These are phyloP conservation scores for Parascedosporium putredinis DNA, from an alignment of 2,329 filamentous ascomycete genomes.

Conservation along the genomic window DNA sequence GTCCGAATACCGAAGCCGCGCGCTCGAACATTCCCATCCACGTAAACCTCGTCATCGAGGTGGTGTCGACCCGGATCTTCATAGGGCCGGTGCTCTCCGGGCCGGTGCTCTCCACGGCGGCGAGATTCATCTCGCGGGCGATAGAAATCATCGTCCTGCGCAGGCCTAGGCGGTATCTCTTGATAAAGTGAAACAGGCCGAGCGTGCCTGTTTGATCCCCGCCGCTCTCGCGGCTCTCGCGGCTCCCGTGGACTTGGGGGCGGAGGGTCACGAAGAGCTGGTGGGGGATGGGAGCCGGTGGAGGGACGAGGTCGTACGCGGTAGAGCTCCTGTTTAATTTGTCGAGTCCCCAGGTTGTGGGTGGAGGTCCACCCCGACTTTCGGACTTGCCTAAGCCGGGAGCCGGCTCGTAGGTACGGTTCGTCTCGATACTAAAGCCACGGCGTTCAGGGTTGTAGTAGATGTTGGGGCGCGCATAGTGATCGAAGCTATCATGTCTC, in stretches of 20 bases:
- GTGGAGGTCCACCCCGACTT: conserved; percentile 46
- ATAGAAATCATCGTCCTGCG: conserved; percentile 37
- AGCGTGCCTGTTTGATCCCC: conserved; percentile 16
- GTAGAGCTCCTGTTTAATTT: conserved; percentile 42
- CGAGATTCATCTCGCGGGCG: conserved; percentile 38
- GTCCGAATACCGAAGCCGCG: conserved; percentile 45
- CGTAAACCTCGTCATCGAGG: conserved; percentile 15
- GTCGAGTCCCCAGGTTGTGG: conserved; percentile 60
- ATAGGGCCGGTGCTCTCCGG: too few species aligned
- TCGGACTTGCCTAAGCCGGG: conserved; percentile 22
- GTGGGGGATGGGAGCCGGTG: conserved; percentile 29
- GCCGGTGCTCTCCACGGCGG: conserved; percentile 29
- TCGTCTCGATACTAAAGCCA: conserved; percentile 35
- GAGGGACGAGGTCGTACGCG: conserved; percentile 37
- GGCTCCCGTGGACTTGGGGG: not conserved
- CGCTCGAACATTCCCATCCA: conserved; percentile 26
- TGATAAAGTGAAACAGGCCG: conserved; percentile 44
- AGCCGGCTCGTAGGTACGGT: conserved; percentile 29
- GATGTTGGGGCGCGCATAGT: conserved; percentile 45
- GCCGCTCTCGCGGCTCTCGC: conserved; percentile 6
- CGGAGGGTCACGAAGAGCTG: conserved; percentile 9
- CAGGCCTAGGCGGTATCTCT: conserved; percentile 32
- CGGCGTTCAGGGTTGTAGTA: conserved; percentile 37
- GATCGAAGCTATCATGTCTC: conserved; percentile 46
- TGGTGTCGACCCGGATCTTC: conserved; percentile 23